Base-by-base conservation (phyloP, 768 basidiomycete genomes). In the Suillus variegatus region DNA sequence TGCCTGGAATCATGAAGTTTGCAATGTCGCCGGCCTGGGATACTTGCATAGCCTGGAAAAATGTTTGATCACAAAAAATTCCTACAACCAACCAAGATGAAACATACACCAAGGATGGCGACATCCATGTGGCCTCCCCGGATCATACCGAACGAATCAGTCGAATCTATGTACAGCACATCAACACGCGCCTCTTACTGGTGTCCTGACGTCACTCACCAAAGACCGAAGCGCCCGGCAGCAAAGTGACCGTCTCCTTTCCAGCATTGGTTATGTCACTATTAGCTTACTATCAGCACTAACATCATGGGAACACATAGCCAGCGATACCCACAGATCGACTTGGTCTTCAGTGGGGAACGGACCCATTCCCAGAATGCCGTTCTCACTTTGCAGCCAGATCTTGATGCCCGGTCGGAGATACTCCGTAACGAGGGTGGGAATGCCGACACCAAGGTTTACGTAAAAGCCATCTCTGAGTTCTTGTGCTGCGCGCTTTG, bases 1-100 rank as follows among this genome's bases (percentile, higher is more conserved):
- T 94, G 14, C 93, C 92, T 18, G 94, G 94, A 70, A 95, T 94
- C 94, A 95, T 97, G 77, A 92, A 97, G 81, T 97, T 97, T 67
- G 94, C 94, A 69, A 97, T 89, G 76, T 97, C 93, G 60, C 92
- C 94, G 0, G 86, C 85, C 68, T 90, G 87, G 0, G 92, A 93
- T 40, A 97, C 94, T 83, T 95, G 90, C 91, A 97, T 92, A 14
- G 93, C 92, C 90, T 92, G 66, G 6, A 25, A 46, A 63, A 58
- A 49, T 41, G 32, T 22, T 28, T 16, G 43, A 43, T 57, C 57
- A 41, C 14, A 69, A 25, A 14, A 36, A 63, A 16, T 38, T 35
- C 62, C 22, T 57, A 55, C 54, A 56, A 32, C 40, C 57, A 55
- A 58, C 18, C 6, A 51, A 52, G 32, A 35, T 56, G 20, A 32